phyloP scores from a whole-genome alignment of 257 asterid genomes.

The Solanum virginianum region DNA sequence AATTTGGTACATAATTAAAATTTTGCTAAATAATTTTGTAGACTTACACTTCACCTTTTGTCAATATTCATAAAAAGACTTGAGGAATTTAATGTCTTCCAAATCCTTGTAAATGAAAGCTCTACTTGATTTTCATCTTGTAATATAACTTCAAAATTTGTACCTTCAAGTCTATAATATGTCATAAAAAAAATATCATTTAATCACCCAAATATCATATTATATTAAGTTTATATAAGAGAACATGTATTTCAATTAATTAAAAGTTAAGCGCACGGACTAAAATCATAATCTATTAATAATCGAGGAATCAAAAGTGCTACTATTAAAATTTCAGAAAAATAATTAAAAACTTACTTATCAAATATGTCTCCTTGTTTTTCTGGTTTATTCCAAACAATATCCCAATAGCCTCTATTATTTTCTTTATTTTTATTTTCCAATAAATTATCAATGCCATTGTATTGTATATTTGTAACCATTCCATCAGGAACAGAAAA shows the following conservation, averaged over 20 bases:
- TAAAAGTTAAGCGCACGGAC: not conserved
- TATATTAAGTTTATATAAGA: rapidly evolving
- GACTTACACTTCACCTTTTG: slow-evolving; percentile 54
- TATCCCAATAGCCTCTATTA: slow-evolving; percentile 87
- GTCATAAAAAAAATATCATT: not conserved
- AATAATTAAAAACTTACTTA: slow-evolving; percentile 19
- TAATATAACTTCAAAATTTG: slow-evolving; percentile 17
- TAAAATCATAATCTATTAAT: not conserved
- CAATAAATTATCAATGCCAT: slow-evolving; percentile 52
- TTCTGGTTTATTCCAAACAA: slow-evolving; percentile 50
- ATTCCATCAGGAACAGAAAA: slow-evolving; percentile 55
- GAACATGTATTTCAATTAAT: not conserved
- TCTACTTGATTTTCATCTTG: slow-evolving; percentile 59
- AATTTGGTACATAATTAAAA: not conserved
- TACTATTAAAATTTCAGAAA: not conserved
- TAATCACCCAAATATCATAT: not conserved
- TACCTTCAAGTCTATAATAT: slow-evolving; percentile 45
- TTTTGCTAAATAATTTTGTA: not conserved
- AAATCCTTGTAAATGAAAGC: slow-evolving; percentile 49
- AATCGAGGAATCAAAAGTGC: not conserved
- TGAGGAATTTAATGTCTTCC: slow-evolving; percentile 7
- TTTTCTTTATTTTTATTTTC: slow-evolving; percentile 22
- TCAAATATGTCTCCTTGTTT: slow-evolving; percentile 14
- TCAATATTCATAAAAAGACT: slow-evolving; percentile 60
- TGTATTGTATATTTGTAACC: slow-evolving; percentile 41